phyloP scores from a whole-genome alignment of 768 basidiomycete genomes.

The Lactifluus pinguis region DNA sequence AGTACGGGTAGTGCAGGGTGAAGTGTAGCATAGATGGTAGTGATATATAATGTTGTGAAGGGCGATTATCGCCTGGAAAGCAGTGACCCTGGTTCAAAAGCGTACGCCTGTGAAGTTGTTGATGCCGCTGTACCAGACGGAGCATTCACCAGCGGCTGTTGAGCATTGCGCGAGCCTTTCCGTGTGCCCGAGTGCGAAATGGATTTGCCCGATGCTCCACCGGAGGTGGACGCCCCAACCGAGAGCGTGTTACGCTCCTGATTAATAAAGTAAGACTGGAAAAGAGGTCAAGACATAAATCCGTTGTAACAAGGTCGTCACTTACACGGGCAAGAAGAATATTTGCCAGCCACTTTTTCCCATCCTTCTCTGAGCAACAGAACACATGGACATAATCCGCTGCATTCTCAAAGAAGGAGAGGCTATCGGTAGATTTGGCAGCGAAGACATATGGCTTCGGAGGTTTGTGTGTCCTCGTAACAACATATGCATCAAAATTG shows the following conservation, averaged over 20 bases:
- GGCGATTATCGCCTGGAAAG: constrained; percentile 41
- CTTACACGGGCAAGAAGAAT: constrained; percentile 77
- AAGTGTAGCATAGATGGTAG: neutral
- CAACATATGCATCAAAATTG: constrained; percentile 80
- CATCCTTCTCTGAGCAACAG: constrained; percentile 65
- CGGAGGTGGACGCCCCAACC: constrained; percentile 27
- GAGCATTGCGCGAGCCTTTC: constrained; percentile 32
- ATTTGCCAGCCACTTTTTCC: constrained; percentile 68
- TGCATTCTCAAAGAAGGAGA: constrained; percentile 78
- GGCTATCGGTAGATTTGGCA: constrained; percentile 80
- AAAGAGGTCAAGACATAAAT: neutral
- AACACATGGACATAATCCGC: constrained; percentile 86
- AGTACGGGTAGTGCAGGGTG: neutral
- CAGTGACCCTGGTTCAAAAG: constrained; percentile 72
- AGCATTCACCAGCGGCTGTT: constrained; percentile 38
- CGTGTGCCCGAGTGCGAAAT: constrained; percentile 32
- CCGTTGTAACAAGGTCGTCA: constrained; percentile 9
- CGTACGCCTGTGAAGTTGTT: constrained; percentile 29
- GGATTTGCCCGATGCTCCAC: constrained; percentile 24
- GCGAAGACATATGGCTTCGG: constrained; percentile 84
- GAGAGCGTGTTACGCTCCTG: constrained; percentile 71
- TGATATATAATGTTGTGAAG: neutral
- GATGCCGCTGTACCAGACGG: constrained; percentile 30
- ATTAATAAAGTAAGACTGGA: constrained; percentile 71
- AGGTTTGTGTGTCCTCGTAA: constrained; percentile 68